A percentile compares a stretch with the other conserved stretches of the same genome.
These are phyloP conservation scores for Thermomucor indicae-seudaticae DNA, from an alignment of 371 early-diverging fungal species.

Conservation along the genomic window DNA sequence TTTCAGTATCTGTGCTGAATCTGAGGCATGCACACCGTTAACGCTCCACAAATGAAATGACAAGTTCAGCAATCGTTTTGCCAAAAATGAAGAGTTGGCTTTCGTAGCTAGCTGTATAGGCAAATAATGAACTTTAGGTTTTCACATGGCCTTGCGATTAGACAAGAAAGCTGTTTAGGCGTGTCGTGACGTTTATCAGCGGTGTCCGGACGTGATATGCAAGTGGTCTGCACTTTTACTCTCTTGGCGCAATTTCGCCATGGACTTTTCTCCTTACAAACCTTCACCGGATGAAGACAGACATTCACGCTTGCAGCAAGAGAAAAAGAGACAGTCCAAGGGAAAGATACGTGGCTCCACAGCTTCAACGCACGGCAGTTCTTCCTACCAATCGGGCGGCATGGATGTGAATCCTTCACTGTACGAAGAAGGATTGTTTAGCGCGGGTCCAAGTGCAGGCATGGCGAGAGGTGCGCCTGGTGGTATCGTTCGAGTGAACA, in stretches of 20 bases:
- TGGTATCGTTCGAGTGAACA: constrained; percentile 66
- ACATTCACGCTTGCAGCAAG: constrained; percentile 13
- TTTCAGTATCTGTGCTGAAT: too few relatives aligned
- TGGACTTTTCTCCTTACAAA: constrained; percentile 48
- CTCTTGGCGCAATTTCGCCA: not conserved
- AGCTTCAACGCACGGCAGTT: not conserved
- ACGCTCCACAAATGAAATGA: too few relatives aligned
- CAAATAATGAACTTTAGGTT: too few relatives aligned
- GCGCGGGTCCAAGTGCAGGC: constrained; percentile 3
- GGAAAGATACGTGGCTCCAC: constrained; percentile 9
- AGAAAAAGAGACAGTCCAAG: constrained; percentile 14
- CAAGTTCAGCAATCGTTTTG: too few relatives aligned
- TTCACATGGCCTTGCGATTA: too few relatives aligned
- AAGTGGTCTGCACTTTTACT: not conserved
- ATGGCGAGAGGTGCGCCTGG: constrained; percentile 7
- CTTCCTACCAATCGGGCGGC: constrained; percentile 21
- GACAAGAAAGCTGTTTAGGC: too few relatives aligned
- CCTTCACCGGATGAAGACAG: constrained; percentile 53
- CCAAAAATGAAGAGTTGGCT: too few relatives aligned
- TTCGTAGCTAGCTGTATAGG: too few relatives aligned
- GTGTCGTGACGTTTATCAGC: too few relatives aligned
- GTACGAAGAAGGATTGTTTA: constrained; percentile 35
- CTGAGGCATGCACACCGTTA: too few relatives aligned
- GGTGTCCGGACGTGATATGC: too few relatives aligned
- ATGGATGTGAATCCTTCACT: constrained; percentile 10